Evolutionary conservation across 148 eudicot genomes (phyloP), one percentile per base, ranked within the genome.

Genomic region (Spergularia bocconei): DNA sequence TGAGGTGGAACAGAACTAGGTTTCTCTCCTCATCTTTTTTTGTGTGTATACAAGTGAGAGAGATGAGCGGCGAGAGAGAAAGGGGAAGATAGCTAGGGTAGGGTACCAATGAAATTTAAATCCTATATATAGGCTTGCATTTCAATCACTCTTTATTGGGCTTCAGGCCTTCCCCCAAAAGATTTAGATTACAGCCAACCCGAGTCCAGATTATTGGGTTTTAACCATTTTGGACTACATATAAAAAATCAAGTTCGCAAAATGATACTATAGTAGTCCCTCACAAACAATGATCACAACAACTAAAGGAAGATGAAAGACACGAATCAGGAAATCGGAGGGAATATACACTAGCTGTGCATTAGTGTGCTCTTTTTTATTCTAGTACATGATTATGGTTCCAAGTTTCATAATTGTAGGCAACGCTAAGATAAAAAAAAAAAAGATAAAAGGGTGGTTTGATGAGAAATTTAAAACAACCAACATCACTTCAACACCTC

Each of bases 1-100:
- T n/a, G n/a, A n/a, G n/a, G n/a, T n/a, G n/a, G n/a, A n/a, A n/a
- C n/a, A n/a, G n/a, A n/a, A n/a, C n/a, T n/a, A n/a, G n/a, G n/a
- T n/a, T n/a, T n/a, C n/a, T n/a, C n/a, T n/a, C n/a, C n/a, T n/a
- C n/a, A n/a, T n/a, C n/a, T n/a, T n/a, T n/a, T n/a, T n/a, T n/a
- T n/a, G n/a, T n/a, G n/a, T n/a, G n/a, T n/a, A n/a, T n/a, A n/a
- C n/a, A 38, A 68, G 55, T 48, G 33, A 68, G 56, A 50, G 41
- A 50, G 57, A 41, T 13, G 33, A 13, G 38, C 57, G 58, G 71
- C 58, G 41, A 67, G 71, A 68, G 56, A 68, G 16, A 67, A 67
- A 67, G 70, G 17, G 52, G 13, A 44, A 63, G 70, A 25, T 67
- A 67, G 70, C 70, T 67, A n/a, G 11, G 55, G 38, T 68, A 68